Conservation (phyloP, 2,329 filamentous ascomycete species). For the Fonsecaea erecta region DNA sequence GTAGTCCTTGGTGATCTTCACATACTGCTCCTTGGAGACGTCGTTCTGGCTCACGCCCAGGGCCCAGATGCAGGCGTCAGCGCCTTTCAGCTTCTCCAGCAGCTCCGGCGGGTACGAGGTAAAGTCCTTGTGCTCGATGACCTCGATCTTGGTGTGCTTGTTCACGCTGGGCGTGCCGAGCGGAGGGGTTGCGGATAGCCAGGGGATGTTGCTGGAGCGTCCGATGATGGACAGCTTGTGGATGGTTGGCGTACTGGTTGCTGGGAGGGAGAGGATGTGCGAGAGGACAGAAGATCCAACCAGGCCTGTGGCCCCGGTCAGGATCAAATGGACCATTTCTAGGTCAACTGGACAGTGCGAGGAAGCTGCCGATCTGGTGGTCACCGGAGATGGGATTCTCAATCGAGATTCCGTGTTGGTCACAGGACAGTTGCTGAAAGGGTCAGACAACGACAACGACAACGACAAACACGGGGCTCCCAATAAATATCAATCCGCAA, state of each 20-base stretch:
- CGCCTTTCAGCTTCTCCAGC: conserved; percentile 65
- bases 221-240: conserved; percentile 71
- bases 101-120: conserved; percentile 61
- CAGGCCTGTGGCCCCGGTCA: conserved; percentile 71
- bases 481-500: background rate
- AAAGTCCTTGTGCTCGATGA: conserved; percentile 73
- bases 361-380: background rate
- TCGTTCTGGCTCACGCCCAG: conserved; percentile 67
- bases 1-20: conserved; percentile 70
- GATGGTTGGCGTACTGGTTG: conserved; percentile 45
- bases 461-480: background rate
- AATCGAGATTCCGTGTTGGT: background rate
- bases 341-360: background rate
- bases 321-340: conserved; percentile 63
- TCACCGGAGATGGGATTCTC: background rate
- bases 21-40: conserved; percentile 68
- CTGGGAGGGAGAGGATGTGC: conserved; percentile 60
- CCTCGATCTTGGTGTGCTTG: conserved; percentile 64
- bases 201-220: conserved; percentile 49
- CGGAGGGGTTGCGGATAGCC: conserved; percentile 60
- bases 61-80: conserved; percentile 74
- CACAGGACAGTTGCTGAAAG: background rate
- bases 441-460: background rate
- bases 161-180: conserved; percentile 54
- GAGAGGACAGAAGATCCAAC: conserved; percentile 66